Evolutionary conservation across 352 stramenopile species (phyloP).

Genomic region (Aphanomyces cochlioides): DNA sequence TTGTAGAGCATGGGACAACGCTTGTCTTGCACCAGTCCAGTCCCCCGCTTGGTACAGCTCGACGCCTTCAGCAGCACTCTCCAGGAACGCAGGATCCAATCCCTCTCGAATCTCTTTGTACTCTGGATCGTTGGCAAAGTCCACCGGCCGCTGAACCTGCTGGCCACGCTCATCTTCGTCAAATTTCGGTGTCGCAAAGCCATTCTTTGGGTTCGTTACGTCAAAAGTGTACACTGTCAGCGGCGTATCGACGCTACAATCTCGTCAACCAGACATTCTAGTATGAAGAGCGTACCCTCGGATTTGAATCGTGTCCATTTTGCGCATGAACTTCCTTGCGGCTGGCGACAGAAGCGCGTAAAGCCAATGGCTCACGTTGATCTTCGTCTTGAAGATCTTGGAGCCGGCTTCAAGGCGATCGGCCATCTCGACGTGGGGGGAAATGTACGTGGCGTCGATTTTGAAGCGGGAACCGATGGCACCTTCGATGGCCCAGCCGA

Average conservation of each 20-base stretch:
- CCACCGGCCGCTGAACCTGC: no score
- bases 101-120: slow-evolving; percentile 62
- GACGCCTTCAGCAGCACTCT: slow-evolving; percentile 58
- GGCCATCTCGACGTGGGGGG: slow-evolving; percentile 90
- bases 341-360: slow-evolving; percentile 61
- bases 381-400: slow-evolving; percentile 87
- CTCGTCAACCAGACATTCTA: not conserved
- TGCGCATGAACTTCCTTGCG: slow-evolving; percentile 68
- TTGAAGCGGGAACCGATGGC: slow-evolving; percentile 94
- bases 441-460: slow-evolving; percentile 97
- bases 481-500: slow-evolving; percentile 94
- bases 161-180: no score
- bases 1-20: no score
- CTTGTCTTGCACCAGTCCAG: no score
- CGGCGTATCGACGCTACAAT: slow-evolving; percentile 57
- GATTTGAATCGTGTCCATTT: slow-evolving; percentile 82
- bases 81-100: slow-evolving; percentile 74
- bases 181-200: no score
- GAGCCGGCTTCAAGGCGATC: slow-evolving; percentile 93
- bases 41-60: slow-evolving; percentile 45
- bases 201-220: no score
- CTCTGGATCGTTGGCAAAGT: no score
- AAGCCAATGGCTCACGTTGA: slow-evolving; percentile 87
- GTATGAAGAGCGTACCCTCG: slow-evolving; percentile 32
- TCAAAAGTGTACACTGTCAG: slow-evolving; percentile 37